Evolutionary conservation across 768 basidiomycete genomes (phyloP).

Genomic region (Mycena vitilis): DNA sequence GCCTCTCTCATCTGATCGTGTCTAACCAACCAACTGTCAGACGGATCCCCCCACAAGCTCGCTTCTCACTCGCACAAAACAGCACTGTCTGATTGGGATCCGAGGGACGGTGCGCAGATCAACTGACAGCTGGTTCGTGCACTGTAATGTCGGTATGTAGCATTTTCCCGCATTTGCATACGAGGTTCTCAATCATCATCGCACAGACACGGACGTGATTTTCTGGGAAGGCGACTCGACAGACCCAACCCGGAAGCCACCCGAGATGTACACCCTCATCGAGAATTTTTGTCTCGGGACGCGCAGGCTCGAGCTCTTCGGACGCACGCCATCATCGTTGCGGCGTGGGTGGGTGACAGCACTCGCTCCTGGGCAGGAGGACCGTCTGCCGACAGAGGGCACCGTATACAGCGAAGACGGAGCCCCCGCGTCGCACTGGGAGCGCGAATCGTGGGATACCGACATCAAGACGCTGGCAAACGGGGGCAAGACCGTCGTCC

Average conservation of each 20-base stretch:
- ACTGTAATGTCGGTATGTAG: slow-evolving; percentile 92
- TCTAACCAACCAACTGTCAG: slow-evolving; percentile 49
- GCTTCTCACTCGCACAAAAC: slow-evolving; percentile 89
- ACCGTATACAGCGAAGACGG: slow-evolving; percentile 55
- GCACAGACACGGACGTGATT: slow-evolving; percentile 91
- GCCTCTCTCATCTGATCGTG: slow-evolving; percentile 14
- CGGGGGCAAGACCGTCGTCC: slow-evolving; percentile 72
- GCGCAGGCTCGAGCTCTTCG: slow-evolving; percentile 92
- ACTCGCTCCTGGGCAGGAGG: slow-evolving; percentile 72
- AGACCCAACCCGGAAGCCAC: slow-evolving; percentile 90
- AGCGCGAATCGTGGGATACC: slow-evolving; percentile 73
- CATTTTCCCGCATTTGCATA: slow-evolving; percentile 3
- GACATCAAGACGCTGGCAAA: slow-evolving; percentile 66
- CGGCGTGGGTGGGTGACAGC: slow-evolving; percentile 96
- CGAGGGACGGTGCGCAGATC: slow-evolving; percentile 95
- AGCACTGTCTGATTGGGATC: slow-evolving; percentile 98
- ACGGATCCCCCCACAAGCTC: slow-evolving; percentile 90
- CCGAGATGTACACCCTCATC: slow-evolving; percentile 95
- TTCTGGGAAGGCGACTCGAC: slow-evolving; percentile 94
- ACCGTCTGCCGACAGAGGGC: slow-evolving; percentile 53
- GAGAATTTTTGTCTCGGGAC: slow-evolving; percentile 98
- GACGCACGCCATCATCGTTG: slow-evolving; percentile 71
- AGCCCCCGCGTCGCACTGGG: slow-evolving; percentile 63
- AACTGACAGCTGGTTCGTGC: slow-evolving; percentile 96
- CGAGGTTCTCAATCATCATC: slow-evolving; percentile 28